These are phyloP conservation scores for Westerdykella ornata DNA, from an alignment of 2,329 filamentous ascomycete genomes.

Conservation along the genomic window DNA sequence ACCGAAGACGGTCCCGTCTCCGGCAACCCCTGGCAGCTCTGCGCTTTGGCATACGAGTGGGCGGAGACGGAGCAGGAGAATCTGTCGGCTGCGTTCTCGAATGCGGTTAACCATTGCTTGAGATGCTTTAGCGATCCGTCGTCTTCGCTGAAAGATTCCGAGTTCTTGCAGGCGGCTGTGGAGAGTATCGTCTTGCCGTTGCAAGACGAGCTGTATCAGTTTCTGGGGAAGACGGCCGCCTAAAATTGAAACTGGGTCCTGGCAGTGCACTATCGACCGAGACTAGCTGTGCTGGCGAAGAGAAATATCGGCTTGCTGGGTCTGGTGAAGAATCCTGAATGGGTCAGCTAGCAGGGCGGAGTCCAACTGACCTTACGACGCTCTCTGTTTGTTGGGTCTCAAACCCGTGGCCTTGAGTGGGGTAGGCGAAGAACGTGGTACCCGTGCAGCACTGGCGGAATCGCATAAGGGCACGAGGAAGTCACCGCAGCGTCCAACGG, in stretches of 20 bases:
- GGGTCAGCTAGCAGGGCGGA: too few relatives aligned
- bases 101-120: constrained; percentile 31
- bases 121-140: constrained; percentile 31
- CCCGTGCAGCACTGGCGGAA: too few relatives aligned
- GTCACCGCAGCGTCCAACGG: too few relatives aligned
- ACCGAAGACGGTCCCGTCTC: constrained; percentile 9
- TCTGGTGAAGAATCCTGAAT: too few relatives aligned
- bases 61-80: constrained; percentile 29
- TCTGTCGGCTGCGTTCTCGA: constrained; percentile 31
- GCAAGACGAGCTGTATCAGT: constrained; percentile 34
- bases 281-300: too few relatives aligned
- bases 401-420: too few relatives aligned
- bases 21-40: constrained; percentile 26
- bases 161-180: constrained; percentile 33
- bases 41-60: constrained; percentile 32
- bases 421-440: too few relatives aligned
- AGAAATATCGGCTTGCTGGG: too few relatives aligned
- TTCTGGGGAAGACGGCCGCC: constrained; percentile 24
- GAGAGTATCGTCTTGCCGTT: constrained; percentile 34
- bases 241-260: constrained; percentile 6
- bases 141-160: constrained; percentile 28
- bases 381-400: too few relatives aligned
- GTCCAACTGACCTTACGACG: too few relatives aligned
- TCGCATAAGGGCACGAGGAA: too few relatives aligned
- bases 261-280: too few relatives aligned